Evolutionary conservation across 257 asterid species (phyloP).

Genomic region (Petunia axillaris): DNA sequence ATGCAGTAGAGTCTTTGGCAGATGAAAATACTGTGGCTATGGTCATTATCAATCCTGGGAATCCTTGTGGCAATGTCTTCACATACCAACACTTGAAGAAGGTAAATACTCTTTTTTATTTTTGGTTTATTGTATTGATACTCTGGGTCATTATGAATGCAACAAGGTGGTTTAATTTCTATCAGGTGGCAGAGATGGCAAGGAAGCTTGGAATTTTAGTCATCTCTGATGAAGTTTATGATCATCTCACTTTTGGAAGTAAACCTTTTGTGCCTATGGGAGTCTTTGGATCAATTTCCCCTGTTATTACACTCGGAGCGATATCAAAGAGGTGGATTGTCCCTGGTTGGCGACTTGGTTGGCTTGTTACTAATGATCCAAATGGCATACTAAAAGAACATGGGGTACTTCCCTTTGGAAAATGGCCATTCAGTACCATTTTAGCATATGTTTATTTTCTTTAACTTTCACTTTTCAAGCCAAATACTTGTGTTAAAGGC

Average conservation of each 20-base stretch:
- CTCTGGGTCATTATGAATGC: neutral
- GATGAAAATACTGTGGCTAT: slow-evolving; percentile 73
- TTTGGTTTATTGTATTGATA: neutral
- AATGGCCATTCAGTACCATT: neutral
- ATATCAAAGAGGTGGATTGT: slow-evolving; percentile 78
- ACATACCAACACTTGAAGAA: slow-evolving; percentile 53
- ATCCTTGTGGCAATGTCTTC: slow-evolving; percentile 78
- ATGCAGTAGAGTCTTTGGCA: slow-evolving; percentile 56
- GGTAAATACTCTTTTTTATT: slow-evolving; percentile 33
- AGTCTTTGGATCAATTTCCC: slow-evolving; percentile 49
- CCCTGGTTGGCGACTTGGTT: slow-evolving; percentile 83
- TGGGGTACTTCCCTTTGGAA: slow-evolving; percentile 45
- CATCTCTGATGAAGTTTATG: slow-evolving; percentile 75
- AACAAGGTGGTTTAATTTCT: neutral
- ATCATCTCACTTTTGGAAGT: slow-evolving; percentile 59
- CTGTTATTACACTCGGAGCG: slow-evolving; percentile 64
- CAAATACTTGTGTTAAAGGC: slow-evolving; percentile 45
- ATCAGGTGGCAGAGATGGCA: slow-evolving; percentile 68
- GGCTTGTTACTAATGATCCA: slow-evolving; percentile 70
- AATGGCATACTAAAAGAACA: slow-evolving; percentile 51
- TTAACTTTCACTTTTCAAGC: neutral
- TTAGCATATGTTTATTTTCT: neutral
- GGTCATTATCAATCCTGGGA: slow-evolving; percentile 73
- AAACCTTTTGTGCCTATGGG: slow-evolving; percentile 62
- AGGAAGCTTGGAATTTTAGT: slow-evolving; percentile 55